phyloP scores from a whole-genome alignment of 2,329 filamentous ascomycete genomes.

The Alternaria sp. region DNA sequence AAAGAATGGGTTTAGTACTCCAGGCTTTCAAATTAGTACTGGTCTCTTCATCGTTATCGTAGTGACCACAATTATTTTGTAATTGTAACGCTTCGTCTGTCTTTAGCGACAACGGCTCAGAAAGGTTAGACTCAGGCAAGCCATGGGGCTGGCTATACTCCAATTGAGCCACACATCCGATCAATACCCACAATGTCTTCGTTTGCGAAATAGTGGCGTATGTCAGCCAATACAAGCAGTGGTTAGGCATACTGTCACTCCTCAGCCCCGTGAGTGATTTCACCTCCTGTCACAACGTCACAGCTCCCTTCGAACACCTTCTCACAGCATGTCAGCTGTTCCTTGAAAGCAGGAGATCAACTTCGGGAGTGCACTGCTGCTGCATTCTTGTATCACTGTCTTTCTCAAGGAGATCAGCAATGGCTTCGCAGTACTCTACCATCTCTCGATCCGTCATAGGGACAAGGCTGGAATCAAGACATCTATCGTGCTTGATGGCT shows the following conservation, averaged over 20 bases:
- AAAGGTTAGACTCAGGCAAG: not conserved
- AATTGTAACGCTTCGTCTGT: not conserved
- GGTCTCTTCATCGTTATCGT: no score
- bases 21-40: no score
- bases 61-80: not conserved
- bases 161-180: not conserved
- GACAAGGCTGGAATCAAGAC: not conserved
- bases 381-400: conserved; percentile 1
- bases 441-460: not conserved
- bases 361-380: not conserved
- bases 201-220: not conserved
- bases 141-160: not conserved
- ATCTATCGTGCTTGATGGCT: conserved; percentile 9
- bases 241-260: not conserved
- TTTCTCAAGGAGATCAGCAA: not conserved
- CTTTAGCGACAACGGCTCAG: not conserved
- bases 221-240: not conserved
- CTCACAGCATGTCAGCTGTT: not conserved
- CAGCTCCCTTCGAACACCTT: not conserved
- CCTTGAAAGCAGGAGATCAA: conserved; percentile 1
- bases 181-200: not conserved
- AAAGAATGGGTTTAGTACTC: no score
- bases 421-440: not conserved
- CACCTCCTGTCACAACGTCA: not conserved
- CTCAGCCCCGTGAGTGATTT: not conserved